Evolutionary conservation across 495 filamentous ascomycete genomes (phyloP), one percentile per base, ranked within the genome.

Genomic region (Cryomyces minteri): DNA sequence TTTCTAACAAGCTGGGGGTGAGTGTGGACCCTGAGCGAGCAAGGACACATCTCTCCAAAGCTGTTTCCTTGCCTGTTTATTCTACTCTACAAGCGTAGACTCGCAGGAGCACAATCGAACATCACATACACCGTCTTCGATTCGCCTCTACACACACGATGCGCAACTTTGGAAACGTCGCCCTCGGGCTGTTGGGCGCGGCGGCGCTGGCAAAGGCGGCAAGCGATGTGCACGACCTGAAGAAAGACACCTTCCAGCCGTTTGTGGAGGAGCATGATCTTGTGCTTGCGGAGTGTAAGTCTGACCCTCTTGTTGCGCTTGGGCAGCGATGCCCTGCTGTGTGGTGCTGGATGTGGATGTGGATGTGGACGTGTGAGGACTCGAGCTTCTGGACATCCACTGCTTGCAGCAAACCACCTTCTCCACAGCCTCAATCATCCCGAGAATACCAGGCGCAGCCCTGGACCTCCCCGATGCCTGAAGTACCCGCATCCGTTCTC

Each of bases 221-320:
- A 39, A 88, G 83, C 31, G 84, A 96, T 59, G 90, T 98, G 38
- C 67, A 79, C 50, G 73, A 83, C 32, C 66, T 99, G 47, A 88
- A 77, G 61, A 81, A 74, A 62, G 86, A 90, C 54, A 87, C 74
- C 39, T 96, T 98, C 57, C 65, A 78, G 40, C 71, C 73, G 42
- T 99, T 95, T 66, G 66, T 99, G 50, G 83, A 79, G 54, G 71
- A 80, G 48, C 77, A 96, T 59, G 77, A 82, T 53, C 71, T 96
- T 45, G 80, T 84, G 32, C 73, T 86, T 43, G 80, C 80, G 55
- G 81, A 86, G 60, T 86, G 80, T 84, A 67, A 64, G 76, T 67
- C 42, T 50, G 43, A 39, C 6, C 8, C 37, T 14, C 42, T 5
- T 8, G 10, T 45, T 45, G 31, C 6, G 25, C 14, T 25, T 11